Evolutionary conservation across 805 yeast genomes (phyloP).

Genomic region (Diddensiella santjacobensis): DNA sequence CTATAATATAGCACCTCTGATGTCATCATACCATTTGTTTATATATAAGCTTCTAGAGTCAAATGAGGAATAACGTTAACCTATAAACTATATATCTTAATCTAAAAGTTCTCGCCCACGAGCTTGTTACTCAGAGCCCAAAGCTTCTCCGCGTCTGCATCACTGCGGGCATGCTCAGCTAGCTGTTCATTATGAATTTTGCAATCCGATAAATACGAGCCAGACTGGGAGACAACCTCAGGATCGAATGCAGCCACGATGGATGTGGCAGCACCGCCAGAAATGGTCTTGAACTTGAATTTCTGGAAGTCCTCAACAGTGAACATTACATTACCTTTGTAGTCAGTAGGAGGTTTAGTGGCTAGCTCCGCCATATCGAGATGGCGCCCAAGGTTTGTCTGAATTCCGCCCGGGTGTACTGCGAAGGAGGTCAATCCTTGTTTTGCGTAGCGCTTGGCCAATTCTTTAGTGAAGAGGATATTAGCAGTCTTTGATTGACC

Average conservation of each 20-base stretch:
- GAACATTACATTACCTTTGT: not conserved
- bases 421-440: constrained; percentile 9
- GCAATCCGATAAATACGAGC: constrained; percentile 11
- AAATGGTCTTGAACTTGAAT: not conserved
- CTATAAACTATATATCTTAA: too few relatives aligned
- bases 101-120: constrained; percentile 7
- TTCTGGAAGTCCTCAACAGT: not conserved
- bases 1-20: too few relatives aligned
- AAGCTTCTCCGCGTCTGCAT: constrained; percentile 5
- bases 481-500: constrained; percentile 21
- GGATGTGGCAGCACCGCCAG: constrained; percentile 7
- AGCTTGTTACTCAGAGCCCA: constrained; percentile 12
- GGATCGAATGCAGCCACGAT: constrained; percentile 9
- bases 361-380: not conserved
- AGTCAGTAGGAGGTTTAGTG: not conserved
- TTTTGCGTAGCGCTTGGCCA: constrained; percentile 1
- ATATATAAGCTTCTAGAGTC: too few relatives aligned
- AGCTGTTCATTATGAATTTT: constrained; percentile 7
- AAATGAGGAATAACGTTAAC: too few relatives aligned
- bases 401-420: constrained; percentile 17
- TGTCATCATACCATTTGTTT: too few relatives aligned
- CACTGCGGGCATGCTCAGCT: constrained; percentile 2
- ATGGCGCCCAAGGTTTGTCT: not conserved
- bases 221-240: constrained; percentile 2
- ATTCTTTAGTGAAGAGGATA: constrained; percentile 11